phyloP scores from a whole-genome alignment of 2,329 filamentous ascomycete genomes.

The Hypoxylon sp. region DNA sequence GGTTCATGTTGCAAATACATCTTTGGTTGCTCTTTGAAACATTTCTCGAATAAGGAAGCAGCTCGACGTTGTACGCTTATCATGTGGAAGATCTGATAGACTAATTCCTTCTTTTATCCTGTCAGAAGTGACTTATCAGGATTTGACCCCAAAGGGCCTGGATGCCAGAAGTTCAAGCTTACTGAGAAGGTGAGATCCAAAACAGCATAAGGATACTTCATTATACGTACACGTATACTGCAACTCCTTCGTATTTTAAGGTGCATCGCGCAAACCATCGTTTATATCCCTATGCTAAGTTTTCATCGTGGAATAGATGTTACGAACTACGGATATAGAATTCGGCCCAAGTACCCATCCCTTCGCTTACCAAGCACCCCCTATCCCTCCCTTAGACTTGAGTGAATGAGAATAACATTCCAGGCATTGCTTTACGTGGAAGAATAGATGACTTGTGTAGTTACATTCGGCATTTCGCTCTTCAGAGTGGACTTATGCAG shows the following conservation, averaged over 20 bases:
- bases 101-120: not conserved
- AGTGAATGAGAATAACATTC: not conserved
- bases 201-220: too few relatives aligned
- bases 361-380: not conserved
- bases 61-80: not conserved
- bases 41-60: not conserved
- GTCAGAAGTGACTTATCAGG: too few relatives aligned
- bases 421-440: not conserved
- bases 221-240: too few relatives aligned
- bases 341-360: not conserved
- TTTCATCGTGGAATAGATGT: too few relatives aligned
- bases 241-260: too few relatives aligned
- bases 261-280: too few relatives aligned
- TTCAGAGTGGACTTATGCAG: not conserved
- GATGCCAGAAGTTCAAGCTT: too few relatives aligned
- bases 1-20: not conserved
- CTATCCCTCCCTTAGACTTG: not conserved
- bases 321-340: not conserved
- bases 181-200: too few relatives aligned
- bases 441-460: not conserved
- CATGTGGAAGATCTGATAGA: not conserved
- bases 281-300: too few relatives aligned
- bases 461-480: not conserved
- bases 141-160: too few relatives aligned
- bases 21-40: not conserved